Evolutionary conservation across 352 stramenopile species (phyloP), one percentile per base, ranked within the genome.

Genomic region (Phytophthora pluvialis): DNA sequence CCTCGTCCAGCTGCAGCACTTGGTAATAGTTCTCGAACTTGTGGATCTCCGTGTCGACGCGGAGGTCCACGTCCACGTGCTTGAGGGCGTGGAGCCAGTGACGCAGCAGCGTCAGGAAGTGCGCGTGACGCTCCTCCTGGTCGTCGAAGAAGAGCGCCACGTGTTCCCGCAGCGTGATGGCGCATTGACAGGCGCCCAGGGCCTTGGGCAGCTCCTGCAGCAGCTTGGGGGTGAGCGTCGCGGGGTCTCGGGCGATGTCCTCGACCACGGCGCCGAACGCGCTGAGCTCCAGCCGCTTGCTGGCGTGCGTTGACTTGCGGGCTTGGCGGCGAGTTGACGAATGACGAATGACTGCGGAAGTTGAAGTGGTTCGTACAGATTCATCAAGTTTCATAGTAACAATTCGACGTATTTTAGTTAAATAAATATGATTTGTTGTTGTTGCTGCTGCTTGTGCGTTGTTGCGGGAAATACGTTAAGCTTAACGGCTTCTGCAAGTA

Each of bases 21-120:
- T 64, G 44, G 35, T 73, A 76, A 33, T 76, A 76, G 16, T 70
- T 72, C 25, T 59, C 43, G 18, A 73, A 76, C 9, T 40, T 33
- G 4, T 5, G 6, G 9, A 40, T 70, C 31, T 58, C 15, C 12
- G 35, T 33, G 9, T 8, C 38, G 11, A 13, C 31, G n/a, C 40
- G 2, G 3, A n/a, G 31, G n/a, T 50, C 47, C 53, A 65, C n/a
- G n/a, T n/a, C n/a, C n/a, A n/a, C 33, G 8, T 13, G n/a, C 15
- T 55, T 16, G 12, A 70, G 39, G n/a, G 53, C 51, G n/a, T 2
- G 1, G 46, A 65, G 18, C 62, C 62, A 70, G 11, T 32, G n/a
- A 32, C 44, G 55, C 0, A 70, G 48, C 13, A 65, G 54, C 15
- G 43, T 0, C 18, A 70, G 25, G 33, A 70, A 70, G 42, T 70